These are phyloP conservation scores for Mycogone perniciosa DNA, from an alignment of 2,329 filamentous ascomycete species.

Conservation along the genomic window DNA sequence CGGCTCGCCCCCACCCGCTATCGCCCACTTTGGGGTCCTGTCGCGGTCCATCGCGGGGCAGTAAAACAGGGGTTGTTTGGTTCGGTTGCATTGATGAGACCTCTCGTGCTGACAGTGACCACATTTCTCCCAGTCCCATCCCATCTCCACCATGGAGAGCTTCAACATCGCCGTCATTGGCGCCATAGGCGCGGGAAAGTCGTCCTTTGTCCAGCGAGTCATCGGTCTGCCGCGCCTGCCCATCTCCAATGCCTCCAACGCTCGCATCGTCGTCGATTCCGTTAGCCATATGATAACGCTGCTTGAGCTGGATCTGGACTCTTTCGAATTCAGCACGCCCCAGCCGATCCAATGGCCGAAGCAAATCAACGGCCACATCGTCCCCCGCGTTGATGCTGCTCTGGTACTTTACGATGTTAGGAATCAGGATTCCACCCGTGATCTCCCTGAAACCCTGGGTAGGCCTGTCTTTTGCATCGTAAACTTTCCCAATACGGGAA, in stretches of 20 bases:
- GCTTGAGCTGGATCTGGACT: constrained; percentile 60
- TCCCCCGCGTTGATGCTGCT: constrained; percentile 75
- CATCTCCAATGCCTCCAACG: constrained; percentile 47
- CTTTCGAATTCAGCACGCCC: constrained; percentile 52
- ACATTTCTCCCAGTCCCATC: constrained; percentile 22
- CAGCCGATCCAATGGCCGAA: constrained; percentile 61
- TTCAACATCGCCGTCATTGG: constrained; percentile 63
- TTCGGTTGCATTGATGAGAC: constrained; percentile 13
- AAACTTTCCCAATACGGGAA: not conserved
- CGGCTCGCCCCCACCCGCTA: constrained; percentile 17
- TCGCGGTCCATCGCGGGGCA: constrained; percentile 12
- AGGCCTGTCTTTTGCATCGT: constrained; percentile 18
- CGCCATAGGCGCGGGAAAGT: constrained; percentile 60
- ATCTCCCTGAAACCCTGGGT: constrained; percentile 74
- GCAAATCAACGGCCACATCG: constrained; percentile 61
- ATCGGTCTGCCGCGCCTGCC: constrained; percentile 49
- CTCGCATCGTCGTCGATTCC: constrained; percentile 54
- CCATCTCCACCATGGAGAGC: constrained; percentile 44
- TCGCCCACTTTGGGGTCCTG: constrained; percentile 14
- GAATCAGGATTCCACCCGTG: constrained; percentile 65
- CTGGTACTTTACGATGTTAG: constrained; percentile 84
- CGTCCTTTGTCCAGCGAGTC: constrained; percentile 59
- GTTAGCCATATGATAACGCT: constrained; percentile 52
- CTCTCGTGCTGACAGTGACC: constrained; percentile 20
- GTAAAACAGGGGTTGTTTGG: constrained; percentile 20